These are phyloP conservation scores for Ilyonectria mors-panacis DNA, from an alignment of 2,329 filamentous ascomycete genomes.

Conservation along the genomic window DNA sequence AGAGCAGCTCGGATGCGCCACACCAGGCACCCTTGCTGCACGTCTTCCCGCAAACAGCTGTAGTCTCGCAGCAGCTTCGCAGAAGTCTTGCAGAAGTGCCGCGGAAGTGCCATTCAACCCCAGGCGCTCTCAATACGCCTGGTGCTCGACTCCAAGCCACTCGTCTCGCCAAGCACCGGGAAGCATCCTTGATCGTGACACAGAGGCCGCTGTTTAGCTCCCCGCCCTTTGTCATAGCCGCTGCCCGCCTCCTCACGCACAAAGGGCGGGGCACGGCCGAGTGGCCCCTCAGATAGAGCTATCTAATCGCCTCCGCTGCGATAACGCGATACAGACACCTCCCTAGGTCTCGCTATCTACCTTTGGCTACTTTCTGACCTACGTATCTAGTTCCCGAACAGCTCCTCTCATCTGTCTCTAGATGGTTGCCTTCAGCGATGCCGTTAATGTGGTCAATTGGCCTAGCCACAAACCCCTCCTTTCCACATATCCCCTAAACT, in stretches of 20 bases:
- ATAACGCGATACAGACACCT: conserved; percentile 16
- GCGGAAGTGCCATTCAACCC: conserved; percentile 7
- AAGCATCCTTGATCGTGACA: conserved; percentile 5
- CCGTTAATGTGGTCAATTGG: conserved; percentile 13
- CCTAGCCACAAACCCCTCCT: conserved; percentile 31
- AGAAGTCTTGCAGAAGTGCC: conserved; percentile 21
- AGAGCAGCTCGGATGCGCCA: conserved; percentile 10
- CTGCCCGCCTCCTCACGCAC: conserved; percentile 2
- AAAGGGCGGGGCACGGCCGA: conserved; percentile 19
- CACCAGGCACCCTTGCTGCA: conserved; percentile 20
- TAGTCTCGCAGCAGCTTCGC: conserved; percentile 23
- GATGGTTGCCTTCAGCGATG: conserved; percentile 17
- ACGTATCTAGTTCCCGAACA: conserved; percentile 16
- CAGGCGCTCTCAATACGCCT: conserved; percentile 5
- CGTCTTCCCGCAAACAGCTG: conserved; percentile 24
- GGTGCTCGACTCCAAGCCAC: conserved; percentile 31
- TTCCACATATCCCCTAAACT: conserved; percentile 28
- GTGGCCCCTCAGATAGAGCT: conserved; percentile 5
- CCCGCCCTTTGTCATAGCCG: neutral
- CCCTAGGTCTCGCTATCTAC: conserved; percentile 18
- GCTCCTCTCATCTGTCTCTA: neutral
- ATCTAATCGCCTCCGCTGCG: conserved; percentile 1
- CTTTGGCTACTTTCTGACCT: conserved; percentile 21
- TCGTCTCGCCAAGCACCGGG: neutral
- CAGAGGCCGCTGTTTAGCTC: conserved; percentile 8